A percentile compares a stretch with the other conserved stretches of the same genome.
Evolutionary conservation across 176 grass and related monocot species (phyloP).

Genomic region (Oryza meyeriana): DNA sequence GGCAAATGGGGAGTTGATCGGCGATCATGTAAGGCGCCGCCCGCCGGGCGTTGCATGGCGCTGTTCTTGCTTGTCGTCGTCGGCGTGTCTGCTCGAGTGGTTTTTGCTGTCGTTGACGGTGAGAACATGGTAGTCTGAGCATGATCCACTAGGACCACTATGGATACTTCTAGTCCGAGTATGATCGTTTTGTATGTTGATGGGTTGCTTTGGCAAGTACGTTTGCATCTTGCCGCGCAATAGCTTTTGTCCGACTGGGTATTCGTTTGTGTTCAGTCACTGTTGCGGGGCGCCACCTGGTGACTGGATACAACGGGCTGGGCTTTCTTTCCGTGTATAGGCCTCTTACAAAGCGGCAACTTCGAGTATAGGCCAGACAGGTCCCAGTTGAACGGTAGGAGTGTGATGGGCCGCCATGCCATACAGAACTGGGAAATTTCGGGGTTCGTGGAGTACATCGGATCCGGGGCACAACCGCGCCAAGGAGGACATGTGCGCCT

Average conservation of each 20-base stretch:
- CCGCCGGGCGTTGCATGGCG: not conserved
- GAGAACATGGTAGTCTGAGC: not conserved
- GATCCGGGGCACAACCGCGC: too few species aligned
- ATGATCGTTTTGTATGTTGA: too few species aligned
- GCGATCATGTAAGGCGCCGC: not conserved
- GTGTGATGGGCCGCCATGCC: too few species aligned
- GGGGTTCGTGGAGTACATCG: too few species aligned
- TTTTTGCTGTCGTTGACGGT: not conserved
- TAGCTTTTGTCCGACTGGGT: too few species aligned
- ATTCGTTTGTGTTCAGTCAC: too few species aligned
- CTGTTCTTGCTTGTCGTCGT: not conserved
- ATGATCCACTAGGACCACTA: too few species aligned
- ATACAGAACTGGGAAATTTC: too few species aligned
- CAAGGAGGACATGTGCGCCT: too few species aligned
- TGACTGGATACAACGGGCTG: not conserved
- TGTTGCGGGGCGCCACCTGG: not conserved
- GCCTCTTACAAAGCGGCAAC: not conserved
- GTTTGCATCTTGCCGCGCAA: not conserved
- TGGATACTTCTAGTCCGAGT: too few species aligned
- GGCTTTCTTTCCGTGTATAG: not conserved
- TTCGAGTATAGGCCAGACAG: not conserved
- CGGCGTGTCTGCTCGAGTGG: not conserved
- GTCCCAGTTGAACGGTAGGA: not conserved
- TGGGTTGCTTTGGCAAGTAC: not conserved
- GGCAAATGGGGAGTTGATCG: not conserved